Evolutionary conservation across 2,329 filamentous ascomycete species (phyloP).

Genomic region (Beauveria brongniartii): DNA sequence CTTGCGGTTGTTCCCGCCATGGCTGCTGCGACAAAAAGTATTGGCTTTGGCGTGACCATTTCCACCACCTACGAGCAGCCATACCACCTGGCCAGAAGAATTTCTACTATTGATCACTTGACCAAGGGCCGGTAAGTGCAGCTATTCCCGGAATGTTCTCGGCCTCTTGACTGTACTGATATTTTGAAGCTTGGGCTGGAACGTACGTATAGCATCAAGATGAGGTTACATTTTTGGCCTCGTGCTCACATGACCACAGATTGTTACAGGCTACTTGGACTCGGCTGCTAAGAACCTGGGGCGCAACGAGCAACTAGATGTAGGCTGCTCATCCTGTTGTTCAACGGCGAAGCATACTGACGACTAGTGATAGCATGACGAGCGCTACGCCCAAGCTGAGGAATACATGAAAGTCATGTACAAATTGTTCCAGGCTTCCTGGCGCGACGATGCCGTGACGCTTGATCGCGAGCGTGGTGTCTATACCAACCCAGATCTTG

Average conservation of each 20-base stretch:
- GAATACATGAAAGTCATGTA: constrained; percentile 53
- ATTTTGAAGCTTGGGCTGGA: constrained; percentile 30
- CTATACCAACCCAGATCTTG: constrained; percentile 35
- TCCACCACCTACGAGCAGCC: constrained; percentile 63
- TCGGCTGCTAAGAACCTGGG: constrained; percentile 58
- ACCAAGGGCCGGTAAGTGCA: constrained; percentile 38
- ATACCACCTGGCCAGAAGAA: constrained; percentile 55
- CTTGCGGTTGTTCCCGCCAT: constrained; percentile 54
- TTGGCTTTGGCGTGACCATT: constrained; percentile 62
- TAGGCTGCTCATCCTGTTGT: neutral
- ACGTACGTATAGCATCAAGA: constrained; percentile 13
- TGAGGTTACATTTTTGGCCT: no score
- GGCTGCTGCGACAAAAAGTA: constrained; percentile 57
- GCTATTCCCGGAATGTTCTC: neutral
- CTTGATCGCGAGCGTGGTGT: constrained; percentile 44
- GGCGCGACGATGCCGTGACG: constrained; percentile 52
- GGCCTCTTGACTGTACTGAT: neutral
- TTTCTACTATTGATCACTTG: constrained; percentile 60
- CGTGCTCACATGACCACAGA: constrained; percentile 16
- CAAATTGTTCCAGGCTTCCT: constrained; percentile 51
- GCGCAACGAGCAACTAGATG: constrained; percentile 40
- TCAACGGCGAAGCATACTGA: neutral
- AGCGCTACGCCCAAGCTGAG: constrained; percentile 49
- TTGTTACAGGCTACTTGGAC: constrained; percentile 62
- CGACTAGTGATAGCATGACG: constrained; percentile 22